Base-by-base conservation (phyloP, 192 early-diverging fungal genomes). In the Podila horticola region DNA sequence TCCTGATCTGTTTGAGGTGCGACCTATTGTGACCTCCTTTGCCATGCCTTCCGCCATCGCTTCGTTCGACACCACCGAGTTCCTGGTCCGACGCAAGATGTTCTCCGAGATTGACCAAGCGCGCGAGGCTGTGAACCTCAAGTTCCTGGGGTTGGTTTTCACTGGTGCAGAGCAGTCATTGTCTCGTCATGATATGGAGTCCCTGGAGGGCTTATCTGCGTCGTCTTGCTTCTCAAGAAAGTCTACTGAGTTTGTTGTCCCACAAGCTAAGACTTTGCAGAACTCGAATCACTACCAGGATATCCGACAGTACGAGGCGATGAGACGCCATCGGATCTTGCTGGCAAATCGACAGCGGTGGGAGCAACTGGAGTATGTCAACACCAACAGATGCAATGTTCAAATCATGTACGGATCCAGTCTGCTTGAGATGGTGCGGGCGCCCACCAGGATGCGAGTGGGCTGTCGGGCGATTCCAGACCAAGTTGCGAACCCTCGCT, bases 21-120 rank as follows among this genome's bases (percentile, higher is more conserved):
- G 91, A 55, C 85, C 91, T 64, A 90, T 91, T 58, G 66, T 88
- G 64, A 91, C 87, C 41, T 83, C 89, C 38, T 89, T 93, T 72
- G 86, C 84, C 9, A 91, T 90, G 87, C 70, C 77, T 19, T 74
- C 83, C 4, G 69, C 85, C 2, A 69, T 71, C 22, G 63, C 81
- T 5, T 60, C 59, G 22, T 83, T 76, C 64, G 75, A 82, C 55
- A 49, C 74, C 30, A 69, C 67, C 17, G 85, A 87, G 63, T 69
- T 84, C 50, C 50, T 75, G 12, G 65, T 87, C 0, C 82, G 88
- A 12, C 67, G 69, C 17, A 55, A 51, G 38, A 61, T 89, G 22
- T 79, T 84, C 13, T 29, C 55, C 41, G 73, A 82, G 49, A 30
- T 75, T 41, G 83, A 86, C 68, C 57, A 61, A 15, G 58, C 64